Base-by-base conservation (phyloP, 768 basidiomycete genomes). In the Floccularia luteovirens region DNA sequence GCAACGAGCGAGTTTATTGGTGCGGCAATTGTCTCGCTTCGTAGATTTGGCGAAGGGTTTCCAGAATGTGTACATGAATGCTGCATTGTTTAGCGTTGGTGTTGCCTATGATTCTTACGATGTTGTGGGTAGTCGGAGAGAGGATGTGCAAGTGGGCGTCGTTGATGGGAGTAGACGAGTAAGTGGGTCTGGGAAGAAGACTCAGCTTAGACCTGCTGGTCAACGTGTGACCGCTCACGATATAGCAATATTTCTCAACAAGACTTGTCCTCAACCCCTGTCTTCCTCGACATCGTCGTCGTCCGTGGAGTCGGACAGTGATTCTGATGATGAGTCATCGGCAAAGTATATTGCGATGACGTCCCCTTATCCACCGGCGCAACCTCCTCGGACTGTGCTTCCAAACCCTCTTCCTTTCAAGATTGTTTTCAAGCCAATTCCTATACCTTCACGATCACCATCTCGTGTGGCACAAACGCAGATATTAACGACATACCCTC, bases 51-150 rank as follows among this genome's bases (percentile, higher is more conserved):
- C 77, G 5, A 69, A 67, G 43, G 70, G 70, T 8, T 62, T 82
- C 48, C 79, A 82, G 54, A 63, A 61, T 14, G 75, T 71, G 24
- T 82, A 79, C 47, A 67, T 80, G 43, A 58, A 63, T 32, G 72
- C 75, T 23, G 68, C 77, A 4, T 57, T 73, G 53, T 74, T 74
- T 54, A 55, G 67, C 21, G 64, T 67, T 12, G 43, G 53, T 13
- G 46, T 50, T 19, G 48, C 58, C 14, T 40, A 61, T 47, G 53
- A 52, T 50, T 52, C 31, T 40, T 56, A 33, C 43, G 62, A 50
- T 33, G 35, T 43, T 31, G 41, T 52, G 20, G 38, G 31, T 42
- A 22, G 37, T 36, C 32, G 39, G 10, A 32, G 47, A 32, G 37
- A 19, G 39, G 24, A 25, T 38, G 39, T 31, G 31, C 16, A 23